Conservation (phyloP, 371 early-diverging fungal species). For the Smittium culicis region DNA sequence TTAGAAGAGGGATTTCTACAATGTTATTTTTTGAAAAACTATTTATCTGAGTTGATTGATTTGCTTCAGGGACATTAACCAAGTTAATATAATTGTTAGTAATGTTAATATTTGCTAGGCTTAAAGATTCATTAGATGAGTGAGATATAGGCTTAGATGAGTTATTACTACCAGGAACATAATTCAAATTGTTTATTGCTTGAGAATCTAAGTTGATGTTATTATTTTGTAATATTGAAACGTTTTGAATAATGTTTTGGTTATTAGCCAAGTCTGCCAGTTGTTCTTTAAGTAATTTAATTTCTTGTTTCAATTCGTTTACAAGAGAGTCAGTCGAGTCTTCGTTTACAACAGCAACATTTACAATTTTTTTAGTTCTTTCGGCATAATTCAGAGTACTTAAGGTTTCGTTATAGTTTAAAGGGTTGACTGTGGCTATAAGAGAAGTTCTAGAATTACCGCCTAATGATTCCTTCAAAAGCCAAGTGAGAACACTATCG, state of each 20-base stretch:
- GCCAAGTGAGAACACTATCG: constrained; percentile 48
- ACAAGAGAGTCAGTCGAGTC: background rate
- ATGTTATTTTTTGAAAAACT: background rate
- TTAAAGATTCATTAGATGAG: background rate
- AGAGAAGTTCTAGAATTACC: constrained; percentile 54
- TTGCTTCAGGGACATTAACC: background rate
- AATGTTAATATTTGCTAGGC: background rate
- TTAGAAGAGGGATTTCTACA: background rate
- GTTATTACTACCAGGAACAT: background rate
- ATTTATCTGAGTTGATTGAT: background rate
- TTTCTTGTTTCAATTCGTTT: background rate
- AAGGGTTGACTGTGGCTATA: constrained; percentile 55
- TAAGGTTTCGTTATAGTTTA: constrained; percentile 41
- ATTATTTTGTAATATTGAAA: background rate
- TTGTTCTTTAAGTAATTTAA: background rate
- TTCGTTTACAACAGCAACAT: constrained; percentile 31
- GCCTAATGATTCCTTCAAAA: constrained; percentile 58
- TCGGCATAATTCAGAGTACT: constrained; percentile 62
- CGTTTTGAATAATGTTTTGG: background rate
- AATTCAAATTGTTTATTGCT: background rate
- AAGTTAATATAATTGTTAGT: background rate
- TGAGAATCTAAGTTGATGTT: background rate
- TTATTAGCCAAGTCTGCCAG: background rate
- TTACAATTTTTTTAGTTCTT: constrained; percentile 79
- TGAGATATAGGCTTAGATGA: background rate